Evolutionary conservation across 2,329 filamentous ascomycete genomes (phyloP).

Genomic region (Penicillium sclerotiorum): DNA sequence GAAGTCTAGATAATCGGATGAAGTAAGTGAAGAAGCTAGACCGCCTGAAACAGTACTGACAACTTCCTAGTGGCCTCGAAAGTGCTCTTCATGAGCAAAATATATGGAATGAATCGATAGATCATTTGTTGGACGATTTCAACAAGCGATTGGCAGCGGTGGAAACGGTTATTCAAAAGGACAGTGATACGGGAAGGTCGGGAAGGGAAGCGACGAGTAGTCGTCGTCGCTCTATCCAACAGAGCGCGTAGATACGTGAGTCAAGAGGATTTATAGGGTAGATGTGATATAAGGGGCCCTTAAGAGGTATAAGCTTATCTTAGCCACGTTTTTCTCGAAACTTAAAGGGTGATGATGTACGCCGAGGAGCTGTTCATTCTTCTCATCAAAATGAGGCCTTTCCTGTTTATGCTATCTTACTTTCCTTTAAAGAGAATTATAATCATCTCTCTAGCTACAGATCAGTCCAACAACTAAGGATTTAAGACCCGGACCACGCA

Average conservation of each 20-base stretch:
- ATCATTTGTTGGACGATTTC: background rate
- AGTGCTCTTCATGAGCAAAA: background rate
- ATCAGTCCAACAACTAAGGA: background rate
- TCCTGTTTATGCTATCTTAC: too few relatives aligned
- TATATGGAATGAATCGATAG: background rate
- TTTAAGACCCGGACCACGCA: background rate
- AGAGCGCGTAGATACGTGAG: background rate
- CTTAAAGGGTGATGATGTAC: too few relatives aligned
- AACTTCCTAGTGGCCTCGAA: background rate
- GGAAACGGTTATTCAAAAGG: background rate
- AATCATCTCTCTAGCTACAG: background rate
- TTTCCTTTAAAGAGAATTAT: background rate
- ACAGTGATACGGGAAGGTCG: background rate
- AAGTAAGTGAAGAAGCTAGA: background rate
- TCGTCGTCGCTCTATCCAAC: background rate
- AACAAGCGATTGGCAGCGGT: background rate
- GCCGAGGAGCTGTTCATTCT: too few relatives aligned
- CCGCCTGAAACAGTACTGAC: background rate
- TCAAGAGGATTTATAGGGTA: background rate
- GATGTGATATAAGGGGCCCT: too few relatives aligned
- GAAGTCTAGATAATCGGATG: slow-evolving; percentile 1
- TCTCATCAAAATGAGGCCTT: too few relatives aligned
- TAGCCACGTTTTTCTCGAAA: too few relatives aligned
- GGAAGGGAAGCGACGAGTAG: background rate
- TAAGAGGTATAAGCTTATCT: too few relatives aligned